phyloP scores from a whole-genome alignment of 306 rosid species.

The Ormosia emarginata region DNA sequence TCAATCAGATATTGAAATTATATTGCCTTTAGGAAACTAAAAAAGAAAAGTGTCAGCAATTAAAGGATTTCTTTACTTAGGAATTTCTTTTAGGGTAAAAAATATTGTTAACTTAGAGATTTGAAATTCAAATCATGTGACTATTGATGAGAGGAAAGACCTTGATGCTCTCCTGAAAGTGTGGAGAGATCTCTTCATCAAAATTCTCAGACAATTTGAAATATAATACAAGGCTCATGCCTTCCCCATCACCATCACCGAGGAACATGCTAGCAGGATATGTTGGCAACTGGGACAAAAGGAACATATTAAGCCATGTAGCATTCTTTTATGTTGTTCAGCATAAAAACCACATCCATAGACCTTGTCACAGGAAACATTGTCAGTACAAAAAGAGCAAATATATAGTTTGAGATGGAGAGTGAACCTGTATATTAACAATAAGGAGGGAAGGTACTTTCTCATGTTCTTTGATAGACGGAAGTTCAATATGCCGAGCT shows the following conservation, averaged over 20 bases:
- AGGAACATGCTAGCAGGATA: slow-evolving; percentile 55
- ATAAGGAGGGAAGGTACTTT: slow-evolving; percentile 64
- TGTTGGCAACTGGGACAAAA: slow-evolving; percentile 53
- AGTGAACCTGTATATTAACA: slow-evolving; percentile 66
- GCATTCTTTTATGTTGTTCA: background rate
- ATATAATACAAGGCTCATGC: slow-evolving; percentile 74
- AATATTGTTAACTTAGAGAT: background rate
- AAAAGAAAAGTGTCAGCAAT: background rate
- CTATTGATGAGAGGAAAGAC: slow-evolving; percentile 27
- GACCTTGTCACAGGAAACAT: no score
- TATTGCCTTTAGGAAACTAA: background rate
- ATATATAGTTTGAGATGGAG: background rate
- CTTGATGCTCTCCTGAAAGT: slow-evolving; percentile 57
- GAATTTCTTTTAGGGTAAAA: background rate
- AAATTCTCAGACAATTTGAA: slow-evolving; percentile 56
- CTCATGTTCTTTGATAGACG: slow-evolving; percentile 45
- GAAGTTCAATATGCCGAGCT: slow-evolving; percentile 73
- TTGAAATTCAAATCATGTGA: background rate
- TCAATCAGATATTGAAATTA: background rate
- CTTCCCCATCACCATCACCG: slow-evolving; percentile 68
- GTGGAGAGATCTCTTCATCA: slow-evolving; percentile 46
- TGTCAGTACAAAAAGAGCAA: background rate
- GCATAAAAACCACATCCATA: no score
- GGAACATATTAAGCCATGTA: background rate
- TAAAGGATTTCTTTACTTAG: background rate